Percentiles rank a stretch among this genome's conserved stretches.
Evolutionary conservation across 73 alveolate genomes (phyloP).

Genomic region (Tetrahymena thermophila): DNA sequence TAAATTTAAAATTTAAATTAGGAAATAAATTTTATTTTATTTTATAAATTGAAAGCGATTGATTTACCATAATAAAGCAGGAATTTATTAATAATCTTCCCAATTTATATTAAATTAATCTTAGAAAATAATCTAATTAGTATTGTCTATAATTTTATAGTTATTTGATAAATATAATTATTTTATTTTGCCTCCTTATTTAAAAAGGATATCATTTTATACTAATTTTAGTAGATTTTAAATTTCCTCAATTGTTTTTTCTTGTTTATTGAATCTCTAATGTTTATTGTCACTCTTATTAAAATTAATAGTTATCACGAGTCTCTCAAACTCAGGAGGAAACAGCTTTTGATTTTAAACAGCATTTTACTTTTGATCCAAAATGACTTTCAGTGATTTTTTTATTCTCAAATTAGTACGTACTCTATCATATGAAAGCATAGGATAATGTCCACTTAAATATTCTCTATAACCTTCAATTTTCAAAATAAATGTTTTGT

Average conservation of each 20-base stretch:
- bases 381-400: neutral
- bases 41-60: no score
- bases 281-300: neutral
- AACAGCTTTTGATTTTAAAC: neutral
- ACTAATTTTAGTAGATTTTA: neutral
- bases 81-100: neutral
- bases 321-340: neutral
- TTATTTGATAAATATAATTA: neutral
- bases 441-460: conserved; percentile 72
- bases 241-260: neutral
- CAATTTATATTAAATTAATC: neutral
- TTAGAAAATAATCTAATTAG: neutral
- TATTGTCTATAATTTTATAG: neutral
- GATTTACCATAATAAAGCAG: neutral
- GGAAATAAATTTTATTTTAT: neutral
- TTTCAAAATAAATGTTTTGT: conserved; percentile 54
- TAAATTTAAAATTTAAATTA: neutral
- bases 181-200: neutral
- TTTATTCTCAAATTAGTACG: conserved; percentile 48
- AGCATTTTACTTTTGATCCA: neutral
- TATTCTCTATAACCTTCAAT: conserved; percentile 80
- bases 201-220: neutral
- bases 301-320: neutral
- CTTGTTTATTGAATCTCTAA: neutral
- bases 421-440: conserved; percentile 76